phyloP scores from a whole-genome alignment of 768 basidiomycete genomes.

The Mycena latifolia region DNA sequence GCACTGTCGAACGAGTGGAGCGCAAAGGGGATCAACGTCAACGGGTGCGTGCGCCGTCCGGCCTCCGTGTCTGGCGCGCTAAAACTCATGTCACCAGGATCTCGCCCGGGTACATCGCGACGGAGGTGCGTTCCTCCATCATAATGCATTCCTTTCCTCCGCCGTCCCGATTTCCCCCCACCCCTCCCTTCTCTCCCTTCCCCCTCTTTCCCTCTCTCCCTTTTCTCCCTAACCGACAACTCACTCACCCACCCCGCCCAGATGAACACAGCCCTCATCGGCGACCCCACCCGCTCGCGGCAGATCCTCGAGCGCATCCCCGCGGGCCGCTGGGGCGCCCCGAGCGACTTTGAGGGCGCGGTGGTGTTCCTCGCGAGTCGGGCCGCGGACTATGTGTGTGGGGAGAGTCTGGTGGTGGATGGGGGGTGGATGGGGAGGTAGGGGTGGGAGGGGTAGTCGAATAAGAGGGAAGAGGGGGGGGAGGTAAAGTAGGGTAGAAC shows the following conservation, averaged over 20 bases:
- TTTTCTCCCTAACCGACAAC: no score
- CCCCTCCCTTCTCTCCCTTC: not conserved
- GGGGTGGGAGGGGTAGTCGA: no score
- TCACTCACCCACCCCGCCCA: no score
- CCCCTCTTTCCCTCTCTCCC: no score
- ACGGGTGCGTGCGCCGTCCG: slow-evolving; percentile 36
- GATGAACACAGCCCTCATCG: slow-evolving; percentile 52
- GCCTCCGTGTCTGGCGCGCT: not conserved
- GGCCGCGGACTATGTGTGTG: slow-evolving; percentile 80
- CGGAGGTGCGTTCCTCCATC: slow-evolving; percentile 48
- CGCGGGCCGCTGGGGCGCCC: slow-evolving; percentile 77
- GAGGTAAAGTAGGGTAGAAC: no score
- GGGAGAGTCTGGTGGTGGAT: slow-evolving; percentile 78
- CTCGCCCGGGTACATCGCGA: slow-evolving; percentile 60
- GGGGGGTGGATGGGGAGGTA: slow-evolving; percentile 54
- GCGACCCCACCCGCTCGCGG: slow-evolving; percentile 72
- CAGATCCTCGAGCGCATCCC: slow-evolving; percentile 85
- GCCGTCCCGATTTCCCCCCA: not conserved
- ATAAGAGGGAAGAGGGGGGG: no score
- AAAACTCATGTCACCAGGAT: slow-evolving; percentile 44
- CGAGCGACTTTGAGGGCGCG: slow-evolving; percentile 81
- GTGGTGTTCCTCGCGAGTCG: slow-evolving; percentile 77
- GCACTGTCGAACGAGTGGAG: slow-evolving; percentile 61
- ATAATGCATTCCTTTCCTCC: no score
- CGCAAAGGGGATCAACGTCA: slow-evolving; percentile 58